Evolutionary conservation across 2,329 filamentous ascomycete species (phyloP).

Genomic region (Alternaria panax): DNA sequence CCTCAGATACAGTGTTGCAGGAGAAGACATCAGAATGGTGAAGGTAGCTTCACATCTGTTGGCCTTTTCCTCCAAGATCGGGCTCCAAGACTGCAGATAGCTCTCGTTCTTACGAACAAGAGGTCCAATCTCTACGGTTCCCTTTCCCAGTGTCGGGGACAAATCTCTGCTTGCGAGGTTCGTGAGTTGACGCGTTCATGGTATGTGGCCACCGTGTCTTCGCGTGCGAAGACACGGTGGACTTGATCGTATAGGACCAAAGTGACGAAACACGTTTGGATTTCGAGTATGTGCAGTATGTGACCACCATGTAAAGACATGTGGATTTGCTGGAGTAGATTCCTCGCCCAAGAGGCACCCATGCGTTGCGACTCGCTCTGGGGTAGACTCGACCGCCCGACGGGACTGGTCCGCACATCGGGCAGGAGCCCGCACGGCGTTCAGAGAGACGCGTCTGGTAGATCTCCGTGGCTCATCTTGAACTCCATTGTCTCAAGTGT

Average conservation of each 20-base stretch:
- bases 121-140: conserved; percentile 34
- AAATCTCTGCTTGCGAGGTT: conserved; percentile 37
- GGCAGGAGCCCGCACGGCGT: background rate
- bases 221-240: too few relatives aligned
- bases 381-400: background rate
- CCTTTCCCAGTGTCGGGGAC: conserved; percentile 33
- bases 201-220: background rate
- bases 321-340: background rate
- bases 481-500: conserved; percentile 1
- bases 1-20: background rate
- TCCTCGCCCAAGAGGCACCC: background rate
- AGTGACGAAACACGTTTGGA: background rate
- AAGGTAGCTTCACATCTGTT: conserved; percentile 40
- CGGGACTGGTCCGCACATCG: background rate
- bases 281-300: background rate
- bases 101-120: conserved; percentile 24
- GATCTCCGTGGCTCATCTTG: background rate
- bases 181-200: conserved; percentile 5
- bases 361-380: background rate
- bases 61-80: conserved; percentile 41
- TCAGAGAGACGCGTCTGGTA: background rate
- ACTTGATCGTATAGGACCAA: background rate
- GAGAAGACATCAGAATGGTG: background rate
- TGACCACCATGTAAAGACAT: background rate
- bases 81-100: conserved; percentile 30